Percentiles rank a stretch among this genome's conserved stretches.
These are phyloP conservation scores for Larix kaempferi DNA, from an alignment of 75 land plant species.

Conservation along the genomic window DNA sequence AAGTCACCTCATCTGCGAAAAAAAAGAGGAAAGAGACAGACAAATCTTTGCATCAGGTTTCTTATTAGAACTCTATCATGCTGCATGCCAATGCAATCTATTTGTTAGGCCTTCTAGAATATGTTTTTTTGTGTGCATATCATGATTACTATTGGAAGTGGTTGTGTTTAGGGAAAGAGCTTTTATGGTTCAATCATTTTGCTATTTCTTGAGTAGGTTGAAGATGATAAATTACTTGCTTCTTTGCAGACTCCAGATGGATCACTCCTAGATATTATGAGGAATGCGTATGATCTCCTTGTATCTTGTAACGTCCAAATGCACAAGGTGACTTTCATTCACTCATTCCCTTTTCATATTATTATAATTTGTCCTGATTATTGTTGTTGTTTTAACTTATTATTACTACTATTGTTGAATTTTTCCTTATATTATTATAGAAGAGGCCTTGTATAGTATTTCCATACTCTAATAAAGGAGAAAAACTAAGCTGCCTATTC, in stretches of 20 bases:
- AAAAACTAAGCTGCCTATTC: no score
- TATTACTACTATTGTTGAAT: no score
- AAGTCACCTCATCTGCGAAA: constrained; percentile 98
- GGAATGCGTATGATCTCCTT: constrained; percentile 90
- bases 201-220: not conserved
- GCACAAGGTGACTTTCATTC: constrained; percentile 57
- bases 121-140: not conserved
- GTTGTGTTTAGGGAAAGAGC: not conserved
- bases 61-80: constrained; percentile 2
- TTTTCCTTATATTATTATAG: not conserved
- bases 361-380: not conserved
- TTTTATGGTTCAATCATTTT: constrained; percentile 1
- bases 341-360: not conserved
- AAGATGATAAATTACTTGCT: constrained; percentile 4
- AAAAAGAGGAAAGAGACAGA: constrained; percentile 65
- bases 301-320: constrained; percentile 57
- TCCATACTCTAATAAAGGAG: no score
- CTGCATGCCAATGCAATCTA: not conserved
- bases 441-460: not conserved
- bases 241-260: constrained; percentile 95
- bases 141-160: not conserved
- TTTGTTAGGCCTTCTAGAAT: not conserved
- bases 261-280: constrained; percentile 73
- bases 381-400: not conserved
- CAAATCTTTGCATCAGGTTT: constrained; percentile 81